Conservation (phyloP, 2,329 filamentous ascomycete genomes). For the Parafenestella ontariensis region DNA sequence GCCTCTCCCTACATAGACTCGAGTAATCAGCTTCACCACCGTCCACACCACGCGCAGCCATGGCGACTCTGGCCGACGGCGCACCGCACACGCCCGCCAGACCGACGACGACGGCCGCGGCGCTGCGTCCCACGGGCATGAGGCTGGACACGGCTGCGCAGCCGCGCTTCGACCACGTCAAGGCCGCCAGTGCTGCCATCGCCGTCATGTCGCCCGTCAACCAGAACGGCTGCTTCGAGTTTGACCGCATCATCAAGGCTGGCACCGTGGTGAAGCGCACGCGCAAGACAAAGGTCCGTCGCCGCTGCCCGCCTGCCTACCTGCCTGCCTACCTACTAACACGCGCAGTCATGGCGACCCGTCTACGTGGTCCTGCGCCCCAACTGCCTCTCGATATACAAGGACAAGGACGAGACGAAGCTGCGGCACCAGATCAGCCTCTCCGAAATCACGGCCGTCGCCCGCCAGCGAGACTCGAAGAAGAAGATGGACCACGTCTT, state of each 20-base stretch:
- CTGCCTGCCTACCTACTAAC: slow-evolving; percentile 13
- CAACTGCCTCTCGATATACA: slow-evolving; percentile 90
- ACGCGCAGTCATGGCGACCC: slow-evolving; percentile 80
- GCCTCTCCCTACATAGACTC: no score
- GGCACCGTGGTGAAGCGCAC: slow-evolving; percentile 88
- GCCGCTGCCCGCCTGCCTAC: neutral
- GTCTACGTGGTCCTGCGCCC: slow-evolving; percentile 89
- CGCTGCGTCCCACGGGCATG: slow-evolving; percentile 29
- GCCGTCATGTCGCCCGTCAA: slow-evolving; percentile 85
- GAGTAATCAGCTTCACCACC: no score
- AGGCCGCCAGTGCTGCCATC: slow-evolving; percentile 48
- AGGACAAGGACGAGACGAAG: slow-evolving; percentile 86
- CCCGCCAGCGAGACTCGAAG: slow-evolving; percentile 86
- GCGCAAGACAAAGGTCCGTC: slow-evolving; percentile 82
- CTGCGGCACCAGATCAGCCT: slow-evolving; percentile 87
- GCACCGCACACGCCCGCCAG: slow-evolving; percentile 1
- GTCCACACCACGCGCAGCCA: slow-evolving; percentile 6
- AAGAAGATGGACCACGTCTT: slow-evolving; percentile 87
- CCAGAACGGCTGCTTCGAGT: slow-evolving; percentile 94
- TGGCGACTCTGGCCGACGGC: slow-evolving; percentile 34
- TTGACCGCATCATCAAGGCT: slow-evolving; percentile 90
- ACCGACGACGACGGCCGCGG: no score
- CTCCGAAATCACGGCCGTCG: slow-evolving; percentile 88
- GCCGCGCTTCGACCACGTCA: slow-evolving; percentile 33
- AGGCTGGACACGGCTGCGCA: slow-evolving; percentile 33